Evolutionary conservation across 768 basidiomycete species (phyloP), one percentile per base, ranked within the genome.

Genomic region (Thelephora ganbajun): DNA sequence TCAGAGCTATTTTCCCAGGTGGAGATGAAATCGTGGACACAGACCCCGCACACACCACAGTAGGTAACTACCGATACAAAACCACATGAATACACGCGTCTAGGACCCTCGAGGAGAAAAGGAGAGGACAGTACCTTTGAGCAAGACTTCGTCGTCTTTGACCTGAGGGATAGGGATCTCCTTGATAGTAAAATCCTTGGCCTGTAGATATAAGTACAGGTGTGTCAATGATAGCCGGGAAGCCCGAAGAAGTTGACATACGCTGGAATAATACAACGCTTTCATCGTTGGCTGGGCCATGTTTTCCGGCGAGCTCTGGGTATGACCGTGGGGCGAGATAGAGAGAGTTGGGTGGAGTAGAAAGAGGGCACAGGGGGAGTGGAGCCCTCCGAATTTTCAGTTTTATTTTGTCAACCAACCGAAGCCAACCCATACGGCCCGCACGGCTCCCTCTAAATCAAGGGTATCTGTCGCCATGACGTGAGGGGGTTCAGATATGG

Each of bases 221-320:
- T n/a, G 16, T 11, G 39, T 61, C 39, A 54, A 51, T 48, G 26
- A 54, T 44, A 47, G 43, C 19, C 43, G 13, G 23, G 13, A 33
- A 18, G 20, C 23, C 20, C 41, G 6, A 41, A 16, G 13, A 7
- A 13, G 18, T 20, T 49, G 26, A 58, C 66, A 36, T 54, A 84
- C 83, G 52, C 69, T 69, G 56, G 71, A 72, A 66, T 85, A 88
- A 67, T 74, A 85, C 54, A 85, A 64, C 14, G 84, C 84, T 63
- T 76, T 74, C 84, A 88, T 87, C 20, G 69, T 75, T 63, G 72
- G 75, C 60, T 76, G 59, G 45, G 72, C 67, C 75, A 78, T 78
- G 57, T 41, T 54, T 52, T 43, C 6, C 5, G 13, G 47, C 4
- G 46, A 11, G 6, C 13, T 13, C 22, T 26, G 41, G 41, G 18